A percentile compares a stretch with the other conserved stretches of the same genome.
Evolutionary conservation across 2,329 filamentous ascomycete genomes (phyloP).

Genomic region (Gnomoniopsis smithogilvyi): DNA sequence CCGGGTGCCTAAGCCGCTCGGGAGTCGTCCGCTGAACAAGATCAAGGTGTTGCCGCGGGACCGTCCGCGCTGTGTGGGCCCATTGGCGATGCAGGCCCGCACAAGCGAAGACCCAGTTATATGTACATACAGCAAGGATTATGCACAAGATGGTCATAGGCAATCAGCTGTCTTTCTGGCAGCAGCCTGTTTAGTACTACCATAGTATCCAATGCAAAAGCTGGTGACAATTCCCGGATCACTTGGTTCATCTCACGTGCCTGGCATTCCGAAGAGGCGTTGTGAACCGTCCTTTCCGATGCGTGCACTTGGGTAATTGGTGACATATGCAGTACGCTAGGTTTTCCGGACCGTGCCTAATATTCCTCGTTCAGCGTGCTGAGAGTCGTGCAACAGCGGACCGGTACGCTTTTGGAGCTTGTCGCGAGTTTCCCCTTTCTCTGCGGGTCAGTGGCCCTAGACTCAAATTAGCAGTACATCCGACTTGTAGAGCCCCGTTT

Average conservation of each 20-base stretch:
- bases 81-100: conserved; percentile 3
- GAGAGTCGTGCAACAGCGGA: conserved; percentile 7
- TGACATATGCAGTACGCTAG: conserved; percentile 9
- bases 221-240: conserved; percentile 5
- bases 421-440: conserved; percentile 16
- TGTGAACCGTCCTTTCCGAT: conserved; percentile 25
- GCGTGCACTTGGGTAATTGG: conserved; percentile 13
- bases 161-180: conserved; percentile 1
- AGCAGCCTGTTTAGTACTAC: background rate
- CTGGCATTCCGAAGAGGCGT: conserved; percentile 5
- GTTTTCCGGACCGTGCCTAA: conserved; percentile 5
- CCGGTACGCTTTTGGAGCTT: conserved; percentile 10
- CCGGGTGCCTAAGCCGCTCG: conserved; percentile 1
- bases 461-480: conserved; percentile 33
- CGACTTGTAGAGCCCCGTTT: conserved; percentile 34
- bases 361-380: conserved; percentile 12
- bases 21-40: conserved; percentile 8
- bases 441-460: conserved; percentile 24
- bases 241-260: background rate
- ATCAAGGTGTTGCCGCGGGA: conserved; percentile 10
- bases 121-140: background rate
- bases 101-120: background rate
- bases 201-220: background rate
- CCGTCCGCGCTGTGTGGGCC: conserved; percentile 14
- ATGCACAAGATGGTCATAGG: conserved; percentile 16